phyloP scores from a whole-genome alignment of 345 rosid species.

The Eucalyptus coolabah region DNA sequence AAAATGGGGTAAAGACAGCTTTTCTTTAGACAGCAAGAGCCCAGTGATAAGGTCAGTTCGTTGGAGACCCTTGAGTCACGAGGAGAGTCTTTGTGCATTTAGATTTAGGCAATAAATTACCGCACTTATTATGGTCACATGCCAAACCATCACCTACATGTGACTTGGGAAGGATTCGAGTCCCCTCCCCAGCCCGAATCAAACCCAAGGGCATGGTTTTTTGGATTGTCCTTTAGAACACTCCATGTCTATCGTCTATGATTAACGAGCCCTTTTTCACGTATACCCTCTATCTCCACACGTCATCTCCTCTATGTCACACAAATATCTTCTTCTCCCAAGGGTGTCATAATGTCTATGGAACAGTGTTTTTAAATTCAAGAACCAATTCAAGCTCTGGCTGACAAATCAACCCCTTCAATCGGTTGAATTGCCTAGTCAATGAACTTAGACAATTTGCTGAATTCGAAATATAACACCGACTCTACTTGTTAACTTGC shows the following conservation, averaged over 20 bases:
- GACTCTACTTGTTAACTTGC: background rate
- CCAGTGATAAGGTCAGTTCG: background rate
- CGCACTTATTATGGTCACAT: background rate
- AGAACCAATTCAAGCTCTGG: fast-evolving
- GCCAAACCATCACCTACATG: background rate
- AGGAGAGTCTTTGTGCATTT: background rate
- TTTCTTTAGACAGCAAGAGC: background rate
- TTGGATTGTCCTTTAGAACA: background rate
- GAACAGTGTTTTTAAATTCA: background rate
- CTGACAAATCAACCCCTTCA: background rate
- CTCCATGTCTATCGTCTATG: background rate
- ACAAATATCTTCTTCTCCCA: background rate
- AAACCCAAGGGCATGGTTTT: background rate
- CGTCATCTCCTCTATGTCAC: background rate
- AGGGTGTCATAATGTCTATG: background rate
- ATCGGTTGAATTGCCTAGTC: background rate
- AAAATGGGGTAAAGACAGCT: background rate
- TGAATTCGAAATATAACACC: background rate
- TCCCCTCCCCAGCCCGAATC: background rate
- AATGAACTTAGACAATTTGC: background rate
- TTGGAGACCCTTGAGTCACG: background rate
- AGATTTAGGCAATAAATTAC: background rate
- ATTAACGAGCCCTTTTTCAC: background rate
- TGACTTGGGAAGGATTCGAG: background rate
- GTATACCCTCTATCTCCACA: background rate